Evolutionary conservation across 441 rosid species (phyloP).

Genomic region (Gossypium davidsonii): DNA sequence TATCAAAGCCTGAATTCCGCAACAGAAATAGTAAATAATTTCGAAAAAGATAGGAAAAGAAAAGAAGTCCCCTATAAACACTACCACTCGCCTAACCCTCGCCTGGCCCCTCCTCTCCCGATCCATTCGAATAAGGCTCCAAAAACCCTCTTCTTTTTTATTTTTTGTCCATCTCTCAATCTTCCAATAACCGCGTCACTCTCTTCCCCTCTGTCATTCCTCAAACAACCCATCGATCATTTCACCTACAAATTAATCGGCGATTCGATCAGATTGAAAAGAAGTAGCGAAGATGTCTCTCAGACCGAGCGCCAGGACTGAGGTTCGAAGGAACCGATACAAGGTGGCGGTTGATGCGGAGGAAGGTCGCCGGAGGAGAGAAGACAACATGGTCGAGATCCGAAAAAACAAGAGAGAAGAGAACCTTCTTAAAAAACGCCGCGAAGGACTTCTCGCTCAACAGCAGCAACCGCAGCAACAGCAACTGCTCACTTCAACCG

Average conservation of each 20-base stretch:
- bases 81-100: neutral
- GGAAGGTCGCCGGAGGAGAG: conserved; percentile 58
- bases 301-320: conserved; percentile 48
- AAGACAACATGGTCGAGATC: conserved; percentile 66
- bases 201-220: conserved; percentile 24
- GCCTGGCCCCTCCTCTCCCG: neutral
- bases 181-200: conserved; percentile 18
- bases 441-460: conserved; percentile 37
- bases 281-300: conserved; percentile 36
- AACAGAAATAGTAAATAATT: conserved; percentile 5
- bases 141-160: conserved; percentile 8
- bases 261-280: conserved; percentile 12
- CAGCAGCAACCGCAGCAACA: conserved; percentile 11
- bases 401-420: conserved; percentile 55
- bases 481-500: conserved; percentile 21
- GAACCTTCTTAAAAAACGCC: conserved; percentile 54
- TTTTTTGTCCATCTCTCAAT: neutral
- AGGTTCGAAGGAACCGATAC: conserved; percentile 48
- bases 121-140: conserved; percentile 19
- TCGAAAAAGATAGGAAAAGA: neutral
- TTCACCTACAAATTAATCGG: neutral
- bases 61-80: conserved; percentile 3
- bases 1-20: conserved; percentile 17
- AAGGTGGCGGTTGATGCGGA: conserved; percentile 56
- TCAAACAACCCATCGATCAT: conserved; percentile 14